These are phyloP conservation scores for Pholiota molesta DNA, from an alignment of 768 basidiomycete species.

Conservation along the genomic window DNA sequence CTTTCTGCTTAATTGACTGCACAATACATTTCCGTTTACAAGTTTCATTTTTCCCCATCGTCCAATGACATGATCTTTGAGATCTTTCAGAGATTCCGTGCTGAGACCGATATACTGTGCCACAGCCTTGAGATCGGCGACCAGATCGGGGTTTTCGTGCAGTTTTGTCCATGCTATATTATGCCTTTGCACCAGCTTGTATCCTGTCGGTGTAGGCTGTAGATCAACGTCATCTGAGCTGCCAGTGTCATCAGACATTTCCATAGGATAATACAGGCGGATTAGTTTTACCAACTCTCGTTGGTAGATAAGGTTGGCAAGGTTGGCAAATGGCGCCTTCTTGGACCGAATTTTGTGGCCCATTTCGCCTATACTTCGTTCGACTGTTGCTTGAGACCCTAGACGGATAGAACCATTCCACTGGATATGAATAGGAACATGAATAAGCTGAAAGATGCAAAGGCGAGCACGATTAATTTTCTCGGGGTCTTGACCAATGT, in stretches of 20 bases:
- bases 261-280: conserved; percentile 2
- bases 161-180: too few relatives aligned
- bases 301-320: conserved; percentile 15
- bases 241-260: not conserved
- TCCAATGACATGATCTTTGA: too few relatives aligned
- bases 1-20: too few relatives aligned
- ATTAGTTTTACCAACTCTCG: conserved; percentile 3
- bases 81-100: too few relatives aligned
- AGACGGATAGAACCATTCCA: conserved; percentile 37
- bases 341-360: conserved; percentile 35
- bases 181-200: too few relatives aligned
- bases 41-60: too few relatives aligned
- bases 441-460: conserved; percentile 37
- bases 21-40: too few relatives aligned
- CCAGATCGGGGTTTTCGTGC: too few relatives aligned
- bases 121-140: too few relatives aligned
- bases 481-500: conserved; percentile 28
- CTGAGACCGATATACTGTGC: too few relatives aligned
- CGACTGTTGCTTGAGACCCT: conserved; percentile 35
- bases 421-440: conserved; percentile 36
- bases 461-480: conserved; percentile 28
- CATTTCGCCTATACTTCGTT: conserved; percentile 28
- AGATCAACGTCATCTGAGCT: too few relatives aligned
- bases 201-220: too few relatives aligned
- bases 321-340: conserved; percentile 34